Evolutionary conservation across 129 eudicot species (phyloP), one percentile per base, ranked within the genome.

Genomic region (Sambucus nigra): DNA sequence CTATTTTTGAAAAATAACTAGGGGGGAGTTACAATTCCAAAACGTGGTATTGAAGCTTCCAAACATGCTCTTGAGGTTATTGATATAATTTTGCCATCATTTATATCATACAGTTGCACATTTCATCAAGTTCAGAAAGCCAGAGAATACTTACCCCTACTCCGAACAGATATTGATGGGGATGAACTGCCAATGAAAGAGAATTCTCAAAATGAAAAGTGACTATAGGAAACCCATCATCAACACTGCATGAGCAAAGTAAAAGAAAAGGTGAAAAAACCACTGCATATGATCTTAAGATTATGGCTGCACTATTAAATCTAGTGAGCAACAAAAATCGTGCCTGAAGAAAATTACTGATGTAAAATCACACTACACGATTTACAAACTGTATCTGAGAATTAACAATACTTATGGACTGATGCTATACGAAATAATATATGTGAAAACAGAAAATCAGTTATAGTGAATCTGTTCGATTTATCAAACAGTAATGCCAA

Each of bases 151-250:
- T 75, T 69, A 87, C 96, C 55, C 54, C 62, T 29, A 76, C 77
- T 53, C 64, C 74, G 54, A 88, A 88, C 20, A 88, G 75, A 70
- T 88, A 84, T 22, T 88, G 86, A 46, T 61, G 84, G 20, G 97
- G 94, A 73, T 70, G 55, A 67, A 81, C 76, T 20, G 69, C 68
- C 80, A 88, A 62, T 38, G 62, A 3, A 56, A 81, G 75, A 47
- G 92, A 84, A 39, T 65, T 63, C 46, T 80, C 97, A 61, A 88
- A 88, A 67, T 77, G 84, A 62, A 88, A 88, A 31, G 53, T 71
- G 51, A 84, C 69, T 44, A 59, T 76, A 0, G 94, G 97, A 59
- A 84, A 88, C 24, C 81, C 94, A 25, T 76, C 72, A 67, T 88
- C 92, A 54, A 88, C 71, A 55, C 97, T 88, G 91, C 84, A 78